Percentiles rank a stretch among this genome's conserved stretches.
phyloP scores from a whole-genome alignment of 2,329 filamentous ascomycete species.

The Penicillium sp. region DNA sequence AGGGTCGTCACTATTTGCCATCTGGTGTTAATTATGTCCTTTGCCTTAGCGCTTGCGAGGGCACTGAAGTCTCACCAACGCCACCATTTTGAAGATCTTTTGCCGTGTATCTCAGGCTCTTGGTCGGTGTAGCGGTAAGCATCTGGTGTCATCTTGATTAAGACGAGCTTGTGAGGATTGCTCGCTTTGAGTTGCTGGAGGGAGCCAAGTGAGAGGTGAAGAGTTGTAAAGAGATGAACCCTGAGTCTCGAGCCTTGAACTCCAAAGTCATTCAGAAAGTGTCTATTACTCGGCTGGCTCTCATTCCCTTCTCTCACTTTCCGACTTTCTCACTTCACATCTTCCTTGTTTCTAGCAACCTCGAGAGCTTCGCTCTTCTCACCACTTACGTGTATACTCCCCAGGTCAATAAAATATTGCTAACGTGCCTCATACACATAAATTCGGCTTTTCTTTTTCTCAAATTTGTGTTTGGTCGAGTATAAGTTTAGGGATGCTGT shows the following conservation, averaged over 20 bases:
- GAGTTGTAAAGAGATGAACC: background rate
- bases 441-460: background rate
- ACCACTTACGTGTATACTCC: background rate
- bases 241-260: background rate
- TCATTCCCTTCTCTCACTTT: background rate
- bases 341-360: background rate
- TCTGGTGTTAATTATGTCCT: background rate
- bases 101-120: background rate
- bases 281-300: background rate
- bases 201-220: background rate
- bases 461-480: background rate
- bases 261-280: no score
- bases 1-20: constrained; percentile 16
- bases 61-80: constrained; percentile 7
- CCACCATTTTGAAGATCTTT: background rate
- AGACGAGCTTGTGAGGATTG: background rate
- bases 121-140: background rate
- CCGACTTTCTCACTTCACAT: background rate
- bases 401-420: background rate
- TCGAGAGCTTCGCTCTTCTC: background rate
- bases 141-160: background rate
- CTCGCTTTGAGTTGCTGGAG: background rate
- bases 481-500: background rate
- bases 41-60: background rate
- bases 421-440: background rate